A percentile compares a stretch with the other conserved stretches of the same genome.
Conservation (phyloP, 2,329 filamentous ascomycete species). For the Dryadomyces quercivorus region DNA sequence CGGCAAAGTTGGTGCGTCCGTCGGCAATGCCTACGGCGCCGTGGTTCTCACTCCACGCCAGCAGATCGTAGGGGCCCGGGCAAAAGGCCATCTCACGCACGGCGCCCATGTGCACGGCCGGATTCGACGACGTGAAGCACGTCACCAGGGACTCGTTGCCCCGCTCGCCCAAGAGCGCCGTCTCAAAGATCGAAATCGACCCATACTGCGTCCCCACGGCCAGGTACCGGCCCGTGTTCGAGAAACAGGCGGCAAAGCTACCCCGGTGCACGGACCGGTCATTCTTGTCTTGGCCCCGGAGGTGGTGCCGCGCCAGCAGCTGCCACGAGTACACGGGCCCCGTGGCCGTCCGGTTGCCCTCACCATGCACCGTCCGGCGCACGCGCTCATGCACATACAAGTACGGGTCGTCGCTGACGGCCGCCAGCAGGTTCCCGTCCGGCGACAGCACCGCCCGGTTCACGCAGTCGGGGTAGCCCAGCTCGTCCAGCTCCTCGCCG, state of each 20-base stretch:
- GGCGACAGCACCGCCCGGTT: constrained; percentile 93
- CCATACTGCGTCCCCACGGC: constrained; percentile 74
- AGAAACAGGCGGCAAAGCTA: constrained; percentile 72
- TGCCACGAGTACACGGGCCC: constrained; percentile 34
- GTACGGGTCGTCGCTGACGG: constrained; percentile 77
- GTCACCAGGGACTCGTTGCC: constrained; percentile 53
- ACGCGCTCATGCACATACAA: constrained; percentile 67
- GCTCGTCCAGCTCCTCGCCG: constrained; percentile 50
- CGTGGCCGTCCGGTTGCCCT: constrained; percentile 7
- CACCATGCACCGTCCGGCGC: constrained; percentile 11
- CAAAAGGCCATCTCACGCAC: constrained; percentile 88
- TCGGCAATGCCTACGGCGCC: constrained; percentile 65
- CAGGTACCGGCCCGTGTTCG: constrained; percentile 55
- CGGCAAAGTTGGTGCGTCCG: constrained; percentile 51
- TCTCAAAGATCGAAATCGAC: constrained; percentile 63
- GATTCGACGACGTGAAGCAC: constrained; percentile 65
- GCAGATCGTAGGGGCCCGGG: constrained; percentile 75
- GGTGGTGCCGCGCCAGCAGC: constrained; percentile 35
- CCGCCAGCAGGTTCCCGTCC: constrained; percentile 66
- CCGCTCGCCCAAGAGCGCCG: constrained; percentile 30
- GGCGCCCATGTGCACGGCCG: constrained; percentile 59
- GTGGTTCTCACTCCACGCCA: constrained; percentile 89
- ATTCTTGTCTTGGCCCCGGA: constrained; percentile 43
- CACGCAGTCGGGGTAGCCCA: constrained; percentile 72
- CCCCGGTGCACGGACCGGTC: constrained; percentile 46